Percentiles rank a stretch among this genome's conserved stretches.
Conservation (phyloP, 2,329 filamentous ascomycete genomes). For the Nothophaeocryptopus gaeumannii region DNA sequence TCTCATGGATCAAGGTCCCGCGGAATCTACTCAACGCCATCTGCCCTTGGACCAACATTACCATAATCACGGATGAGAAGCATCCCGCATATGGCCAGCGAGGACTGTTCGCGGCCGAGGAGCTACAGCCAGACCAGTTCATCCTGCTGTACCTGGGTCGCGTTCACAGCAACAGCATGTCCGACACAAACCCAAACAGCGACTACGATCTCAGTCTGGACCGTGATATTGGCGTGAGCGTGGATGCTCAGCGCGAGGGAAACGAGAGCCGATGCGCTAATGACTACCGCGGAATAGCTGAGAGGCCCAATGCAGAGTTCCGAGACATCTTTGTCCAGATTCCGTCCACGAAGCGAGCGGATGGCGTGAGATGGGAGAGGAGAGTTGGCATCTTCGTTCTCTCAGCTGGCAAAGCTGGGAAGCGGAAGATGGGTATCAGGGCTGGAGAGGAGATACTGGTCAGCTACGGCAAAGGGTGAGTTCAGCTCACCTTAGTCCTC, state of each 20-base stretch:
- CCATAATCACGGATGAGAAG: constrained; percentile 37
- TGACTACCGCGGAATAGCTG: constrained; percentile 51
- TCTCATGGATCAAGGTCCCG: constrained; percentile 25
- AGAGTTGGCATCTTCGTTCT: constrained; percentile 53
- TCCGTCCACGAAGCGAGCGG: constrained; percentile 37
- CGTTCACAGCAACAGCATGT: constrained; percentile 45
- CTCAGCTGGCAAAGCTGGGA: constrained; percentile 48
- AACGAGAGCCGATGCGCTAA: constrained; percentile 55
- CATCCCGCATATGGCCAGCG: constrained; percentile 51
- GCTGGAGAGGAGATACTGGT: constrained; percentile 52
- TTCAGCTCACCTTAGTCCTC: background rate
- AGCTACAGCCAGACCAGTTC: constrained; percentile 46
- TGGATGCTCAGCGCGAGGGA: constrained; percentile 49
- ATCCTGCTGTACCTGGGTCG: constrained; percentile 51
- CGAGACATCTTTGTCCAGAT: constrained; percentile 38
- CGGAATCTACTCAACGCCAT: constrained; percentile 28
- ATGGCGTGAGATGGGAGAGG: constrained; percentile 42
- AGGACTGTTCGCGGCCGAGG: constrained; percentile 48
- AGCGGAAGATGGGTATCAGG: constrained; percentile 45
- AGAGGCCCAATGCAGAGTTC: constrained; percentile 40
- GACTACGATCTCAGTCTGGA: constrained; percentile 54
- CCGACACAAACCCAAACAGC: constrained; percentile 44
- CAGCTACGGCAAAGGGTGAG: constrained; percentile 42
- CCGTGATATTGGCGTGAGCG: constrained; percentile 47
- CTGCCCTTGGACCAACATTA: constrained; percentile 42